Base-by-base conservation (phyloP, 192 early-diverging fungal species). In the Coemansia sp. region DNA sequence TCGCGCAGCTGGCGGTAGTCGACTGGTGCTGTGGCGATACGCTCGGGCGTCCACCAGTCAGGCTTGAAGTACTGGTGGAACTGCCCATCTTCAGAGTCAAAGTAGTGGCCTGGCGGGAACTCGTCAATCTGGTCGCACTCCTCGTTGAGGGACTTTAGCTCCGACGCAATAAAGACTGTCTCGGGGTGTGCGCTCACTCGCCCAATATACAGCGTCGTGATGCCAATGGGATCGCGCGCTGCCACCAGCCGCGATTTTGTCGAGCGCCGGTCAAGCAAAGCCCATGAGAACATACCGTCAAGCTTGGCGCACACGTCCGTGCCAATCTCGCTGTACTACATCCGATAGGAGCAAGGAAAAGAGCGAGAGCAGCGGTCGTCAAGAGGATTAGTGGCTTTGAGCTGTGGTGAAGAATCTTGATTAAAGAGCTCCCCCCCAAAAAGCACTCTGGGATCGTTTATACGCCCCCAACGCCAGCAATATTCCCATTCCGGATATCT, bases 281-380 rank as follows among this genome's bases (percentile, higher is more conserved):
- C 90, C 85, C 95, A 99, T 23, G 92, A 90, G 84, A 93, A 99
- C 91, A 99, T 96, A 65, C 97, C 97, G 73, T 99, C 97, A 33
- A 99, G 88, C 63, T 91, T 84, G 53, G 88, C 74, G 66, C 94
- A 85, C 48, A 96, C 85, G n/a, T 92, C 92, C 7, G 84, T 70
- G 28, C 93, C 95, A 60, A 88, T 84, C 76, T 95, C 91, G 71
- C 89, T 85, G 82, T 95, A 99, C 95, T 76, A 76, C 9, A 37
- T 4, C 13, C 48, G 11, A 51, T 13, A 21, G 26, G 91, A 31
- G n/a, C n/a, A 66, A 23, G 31, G 28, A 23, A 36, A 31, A 43
- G 9, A 46, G 43, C 24, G 35, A n/a, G 16, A 20, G 63, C n/a
- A 39, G 14, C 9, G 9, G 38, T 39, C 38, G 16, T 20, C 42